Conservation (phyloP, 164 flowering plant species). For the Echeveria elegans region DNA sequence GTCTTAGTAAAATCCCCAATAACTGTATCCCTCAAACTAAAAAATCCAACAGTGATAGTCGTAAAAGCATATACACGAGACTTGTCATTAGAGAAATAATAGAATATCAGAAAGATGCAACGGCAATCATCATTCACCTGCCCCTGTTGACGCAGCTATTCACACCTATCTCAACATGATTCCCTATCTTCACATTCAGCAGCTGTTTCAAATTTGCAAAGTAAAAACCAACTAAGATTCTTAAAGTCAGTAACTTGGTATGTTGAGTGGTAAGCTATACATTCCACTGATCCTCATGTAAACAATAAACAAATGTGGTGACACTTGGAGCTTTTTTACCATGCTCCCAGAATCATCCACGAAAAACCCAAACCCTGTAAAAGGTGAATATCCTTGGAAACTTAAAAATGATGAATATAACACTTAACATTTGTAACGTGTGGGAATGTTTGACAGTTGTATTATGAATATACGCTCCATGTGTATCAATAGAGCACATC, state of each 20-base stretch:
- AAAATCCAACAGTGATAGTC: conserved; percentile 8
- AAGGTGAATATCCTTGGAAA: too few species aligned
- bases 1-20: conserved; percentile 79
- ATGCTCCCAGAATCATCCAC: background rate
- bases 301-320: background rate
- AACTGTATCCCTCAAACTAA: conserved; percentile 94
- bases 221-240: background rate
- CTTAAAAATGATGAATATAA: background rate
- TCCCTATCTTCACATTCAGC: background rate
- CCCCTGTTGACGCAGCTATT: conserved; percentile 93
- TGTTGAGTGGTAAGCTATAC: background rate
- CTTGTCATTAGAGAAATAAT: background rate
- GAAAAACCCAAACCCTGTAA: background rate
- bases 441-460: background rate
- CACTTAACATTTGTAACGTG: background rate
- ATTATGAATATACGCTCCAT: background rate
- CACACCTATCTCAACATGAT: conserved; percentile 19
- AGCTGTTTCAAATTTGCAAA: background rate
- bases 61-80: background rate
- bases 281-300: background rate
- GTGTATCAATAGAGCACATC: background rate
- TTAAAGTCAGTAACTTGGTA: background rate
- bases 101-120: background rate
- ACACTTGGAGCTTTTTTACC: conserved; percentile 34
- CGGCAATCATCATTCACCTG: conserved; percentile 32